Conservation (phyloP, 495 filamentous ascomycete genomes). For the Pyronema omphalodes region DNA sequence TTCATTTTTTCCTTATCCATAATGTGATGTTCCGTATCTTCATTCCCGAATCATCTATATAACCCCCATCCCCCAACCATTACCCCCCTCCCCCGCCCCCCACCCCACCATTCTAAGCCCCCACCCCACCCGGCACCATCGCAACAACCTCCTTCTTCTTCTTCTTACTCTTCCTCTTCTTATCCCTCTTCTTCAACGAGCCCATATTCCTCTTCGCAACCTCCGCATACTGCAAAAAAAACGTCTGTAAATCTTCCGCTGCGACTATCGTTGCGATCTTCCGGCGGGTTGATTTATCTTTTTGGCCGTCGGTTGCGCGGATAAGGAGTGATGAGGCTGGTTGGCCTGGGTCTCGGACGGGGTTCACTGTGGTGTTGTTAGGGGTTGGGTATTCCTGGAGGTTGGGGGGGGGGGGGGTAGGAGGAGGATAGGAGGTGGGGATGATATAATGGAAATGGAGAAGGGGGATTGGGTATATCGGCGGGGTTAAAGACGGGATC, state of each 20-base stretch:
- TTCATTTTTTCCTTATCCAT: too few species aligned
- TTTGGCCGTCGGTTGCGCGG: slow-evolving; percentile 64
- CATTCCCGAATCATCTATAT: too few species aligned
- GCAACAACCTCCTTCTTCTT: slow-evolving; percentile 37
- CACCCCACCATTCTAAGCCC: too few species aligned
- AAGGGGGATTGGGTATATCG: slow-evolving; percentile 2
- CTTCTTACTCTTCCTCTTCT: slow-evolving; percentile 66
- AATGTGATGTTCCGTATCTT: too few species aligned
- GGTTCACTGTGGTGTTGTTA: slow-evolving; percentile 9
- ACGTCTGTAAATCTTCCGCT: slow-evolving; percentile 53
- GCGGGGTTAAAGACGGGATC: slow-evolving; percentile 6
- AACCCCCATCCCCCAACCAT: too few species aligned
- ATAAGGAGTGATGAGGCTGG: slow-evolving; percentile 54
- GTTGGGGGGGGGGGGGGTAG: slow-evolving; percentile 11
- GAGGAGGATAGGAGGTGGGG: not conserved
- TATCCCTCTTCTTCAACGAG: slow-evolving; percentile 77
- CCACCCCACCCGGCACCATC: too few species aligned
- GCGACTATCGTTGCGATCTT: slow-evolving; percentile 75
- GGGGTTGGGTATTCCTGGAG: slow-evolving; percentile 18
- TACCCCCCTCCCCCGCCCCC: too few species aligned
- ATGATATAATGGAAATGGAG: too few species aligned
- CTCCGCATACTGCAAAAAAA: slow-evolving; percentile 80
- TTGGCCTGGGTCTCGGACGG: slow-evolving; percentile 26
- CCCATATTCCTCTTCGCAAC: slow-evolving; percentile 74
- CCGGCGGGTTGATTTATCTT: slow-evolving; percentile 30